These are phyloP conservation scores for Colletotrichum tamarilloi DNA, from an alignment of 2,329 filamentous ascomycete genomes.

Conservation along the genomic window DNA sequence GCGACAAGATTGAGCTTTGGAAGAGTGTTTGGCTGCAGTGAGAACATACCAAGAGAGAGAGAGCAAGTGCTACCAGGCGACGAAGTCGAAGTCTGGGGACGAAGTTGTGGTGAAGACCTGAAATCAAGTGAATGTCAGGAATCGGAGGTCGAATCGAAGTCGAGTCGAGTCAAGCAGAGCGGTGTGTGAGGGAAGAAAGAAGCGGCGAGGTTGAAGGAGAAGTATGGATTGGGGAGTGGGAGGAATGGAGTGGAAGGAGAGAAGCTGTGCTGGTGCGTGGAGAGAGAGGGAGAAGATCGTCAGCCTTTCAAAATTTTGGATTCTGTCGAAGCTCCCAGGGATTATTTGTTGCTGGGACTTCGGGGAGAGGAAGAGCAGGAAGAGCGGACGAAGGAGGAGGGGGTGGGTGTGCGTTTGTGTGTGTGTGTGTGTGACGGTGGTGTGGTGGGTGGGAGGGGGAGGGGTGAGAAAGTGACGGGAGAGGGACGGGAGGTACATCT, in stretches of 20 bases:
- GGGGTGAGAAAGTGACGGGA: constrained; percentile 15
- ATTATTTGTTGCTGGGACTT: constrained; percentile 37
- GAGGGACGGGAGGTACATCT: constrained; percentile 22
- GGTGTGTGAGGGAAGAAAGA: constrained; percentile 36
- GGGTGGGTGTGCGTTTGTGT: constrained; percentile 14
- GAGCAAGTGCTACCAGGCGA: constrained; percentile 25
- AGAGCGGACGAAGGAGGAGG: constrained; percentile 1
- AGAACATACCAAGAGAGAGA: constrained; percentile 29
- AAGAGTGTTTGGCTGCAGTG: background rate
- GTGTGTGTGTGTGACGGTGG: constrained; percentile 9
- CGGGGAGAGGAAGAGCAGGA: background rate
- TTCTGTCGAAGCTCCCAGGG: constrained; percentile 34
- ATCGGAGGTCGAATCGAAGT: constrained; percentile 12
- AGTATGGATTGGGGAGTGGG: constrained; percentile 32
- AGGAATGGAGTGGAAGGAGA: constrained; percentile 35
- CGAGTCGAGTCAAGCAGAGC: constrained; percentile 21
- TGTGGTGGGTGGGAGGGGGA: constrained; percentile 22
- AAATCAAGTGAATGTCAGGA: constrained; percentile 35
- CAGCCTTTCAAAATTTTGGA: constrained; percentile 40
- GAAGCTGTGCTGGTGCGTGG: constrained; percentile 8
- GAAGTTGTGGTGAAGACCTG: constrained; percentile 32
- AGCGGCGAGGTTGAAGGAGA: constrained; percentile 35
- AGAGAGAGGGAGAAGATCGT: constrained; percentile 37
- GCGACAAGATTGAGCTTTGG: constrained; percentile 6
- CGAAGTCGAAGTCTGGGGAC: constrained; percentile 31